phyloP scores from a whole-genome alignment of 2,329 filamentous ascomycete genomes.

The Xylariaceae sp. region DNA sequence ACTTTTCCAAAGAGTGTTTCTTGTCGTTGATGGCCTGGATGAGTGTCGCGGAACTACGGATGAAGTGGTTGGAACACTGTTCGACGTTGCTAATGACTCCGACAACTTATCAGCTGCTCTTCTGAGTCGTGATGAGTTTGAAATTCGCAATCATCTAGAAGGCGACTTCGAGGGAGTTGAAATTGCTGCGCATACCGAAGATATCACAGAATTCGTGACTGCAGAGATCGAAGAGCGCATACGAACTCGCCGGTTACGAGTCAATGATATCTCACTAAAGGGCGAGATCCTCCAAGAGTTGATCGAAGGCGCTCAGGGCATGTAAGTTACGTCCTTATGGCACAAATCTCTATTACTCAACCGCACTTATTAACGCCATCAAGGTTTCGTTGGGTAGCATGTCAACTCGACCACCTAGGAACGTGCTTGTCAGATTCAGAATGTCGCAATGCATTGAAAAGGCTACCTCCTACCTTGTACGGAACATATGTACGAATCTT shows the following conservation, averaged over 20 bases:
- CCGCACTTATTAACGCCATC: not conserved
- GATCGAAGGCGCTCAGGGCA: conserved; percentile 15
- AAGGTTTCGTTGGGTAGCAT: conserved; percentile 16
- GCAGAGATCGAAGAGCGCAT: conserved; percentile 19
- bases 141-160: conserved; percentile 11
- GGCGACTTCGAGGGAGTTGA: conserved; percentile 12
- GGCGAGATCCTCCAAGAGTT: conserved; percentile 16
- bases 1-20: conserved; percentile 11
- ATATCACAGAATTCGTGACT: conserved; percentile 20
- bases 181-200: conserved; percentile 19
- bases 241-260: conserved; percentile 2
- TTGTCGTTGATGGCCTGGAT: conserved; percentile 21
- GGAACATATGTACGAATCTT: conserved; percentile 18
- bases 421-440: conserved; percentile 14
- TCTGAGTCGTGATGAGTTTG: conserved; percentile 17
- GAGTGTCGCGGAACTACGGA: conserved; percentile 16
- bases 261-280: conserved; percentile 9
- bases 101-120: conserved; percentile 17
- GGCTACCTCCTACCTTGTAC: conserved; percentile 17
- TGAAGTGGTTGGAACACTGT: conserved; percentile 8
- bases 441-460: conserved; percentile 13
- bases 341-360: not conserved
- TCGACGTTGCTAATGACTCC: conserved; percentile 3
- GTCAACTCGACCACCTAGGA: conserved; percentile 19
- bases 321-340: conserved; percentile 10